Evolutionary conservation across 164 flowering plant genomes (phyloP), one percentile per base, ranked within the genome.

Genomic region (Annona cherimola): DNA sequence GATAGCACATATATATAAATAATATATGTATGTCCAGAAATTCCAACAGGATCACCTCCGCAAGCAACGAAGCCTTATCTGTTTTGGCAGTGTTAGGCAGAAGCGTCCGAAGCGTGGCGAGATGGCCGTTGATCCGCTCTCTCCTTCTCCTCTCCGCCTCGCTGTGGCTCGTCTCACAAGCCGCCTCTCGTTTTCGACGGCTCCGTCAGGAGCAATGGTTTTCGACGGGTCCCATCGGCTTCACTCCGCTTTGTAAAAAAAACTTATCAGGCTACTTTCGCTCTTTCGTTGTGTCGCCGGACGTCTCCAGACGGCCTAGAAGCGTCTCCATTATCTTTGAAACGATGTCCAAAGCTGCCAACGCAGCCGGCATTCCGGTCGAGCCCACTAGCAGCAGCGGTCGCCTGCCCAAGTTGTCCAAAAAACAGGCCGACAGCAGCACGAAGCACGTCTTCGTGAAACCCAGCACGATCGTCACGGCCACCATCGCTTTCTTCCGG

Each of bases 401-500:
- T 80, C 97, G 75, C 62, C 99, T 77, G 7, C 99, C 97, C 14
- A 79, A 84, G 61, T 69, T 68, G 80, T 94, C 99, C 77, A 94
- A 50, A 69, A 67, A 85, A 1, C 83, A 19, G 0, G 97, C 91
- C 4, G 97, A 89, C 1, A 89, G 5, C 69, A 90, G 45, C 4
- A 87, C 90, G 73, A 87, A 94, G 2, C 71, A 44, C 0, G 91
- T 83, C 76, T 94, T 94, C 2, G 83, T 79, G 18, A 88, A 5
- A 6, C 98, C 98, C 92, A 94, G 89, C 1, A 84, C 78, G 0
- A 94, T 82, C 0, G 87, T 94, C 4, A 88, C 89, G 0, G 81
- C 84, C 1, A 89, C 73, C 0, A 87, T 83, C 9, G 73, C 42
- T 26, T 71, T 78, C 68, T 72, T 78, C 54, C 69, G 67, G 5